These are phyloP conservation scores for Cryptococcus depauperatus DNA, from an alignment of 1,284 basidiomycete species.

Conservation along the genomic window DNA sequence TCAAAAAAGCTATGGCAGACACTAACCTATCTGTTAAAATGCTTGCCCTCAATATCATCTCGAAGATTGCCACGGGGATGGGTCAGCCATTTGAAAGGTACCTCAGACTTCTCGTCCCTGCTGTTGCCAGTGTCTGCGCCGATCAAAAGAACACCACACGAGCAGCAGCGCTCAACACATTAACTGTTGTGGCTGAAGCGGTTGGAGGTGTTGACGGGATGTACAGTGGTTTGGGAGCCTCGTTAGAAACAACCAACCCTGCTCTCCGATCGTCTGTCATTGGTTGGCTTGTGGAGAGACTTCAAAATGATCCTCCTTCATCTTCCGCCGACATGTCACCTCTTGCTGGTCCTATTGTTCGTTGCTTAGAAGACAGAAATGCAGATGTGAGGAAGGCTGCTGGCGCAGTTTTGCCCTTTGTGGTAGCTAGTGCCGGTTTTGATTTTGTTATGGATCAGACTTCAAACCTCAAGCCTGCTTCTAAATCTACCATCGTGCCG, in stretches of 20 bases:
- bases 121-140: slow-evolving; percentile 75
- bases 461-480: slow-evolving; percentile 81
- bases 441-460: slow-evolving; percentile 82
- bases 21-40: slow-evolving; percentile 90
- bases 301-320: slow-evolving; percentile 42
- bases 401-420: slow-evolving; percentile 66
- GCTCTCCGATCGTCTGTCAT: slow-evolving; percentile 75
- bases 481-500: slow-evolving; percentile 72
- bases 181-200: slow-evolving; percentile 76
- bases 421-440: slow-evolving; percentile 72
- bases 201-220: slow-evolving; percentile 77
- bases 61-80: slow-evolving; percentile 86
- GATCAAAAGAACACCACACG: slow-evolving; percentile 90
- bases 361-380: slow-evolving; percentile 83
- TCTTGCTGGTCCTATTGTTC: slow-evolving; percentile 64
- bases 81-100: slow-evolving; percentile 91
- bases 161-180: slow-evolving; percentile 63
- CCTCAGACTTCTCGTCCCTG: slow-evolving; percentile 63
- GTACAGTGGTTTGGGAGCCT: slow-evolving; percentile 66
- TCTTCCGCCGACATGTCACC: slow-evolving; percentile 63
- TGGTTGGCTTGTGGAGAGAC: slow-evolving; percentile 61
- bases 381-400: slow-evolving; percentile 88
- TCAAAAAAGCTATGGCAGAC: slow-evolving; percentile 84
- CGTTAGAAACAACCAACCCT: slow-evolving; percentile 81
- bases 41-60: slow-evolving; percentile 81